Conservation (phyloP, 2,329 filamentous ascomycete genomes). For the Cytospora piceae region DNA sequence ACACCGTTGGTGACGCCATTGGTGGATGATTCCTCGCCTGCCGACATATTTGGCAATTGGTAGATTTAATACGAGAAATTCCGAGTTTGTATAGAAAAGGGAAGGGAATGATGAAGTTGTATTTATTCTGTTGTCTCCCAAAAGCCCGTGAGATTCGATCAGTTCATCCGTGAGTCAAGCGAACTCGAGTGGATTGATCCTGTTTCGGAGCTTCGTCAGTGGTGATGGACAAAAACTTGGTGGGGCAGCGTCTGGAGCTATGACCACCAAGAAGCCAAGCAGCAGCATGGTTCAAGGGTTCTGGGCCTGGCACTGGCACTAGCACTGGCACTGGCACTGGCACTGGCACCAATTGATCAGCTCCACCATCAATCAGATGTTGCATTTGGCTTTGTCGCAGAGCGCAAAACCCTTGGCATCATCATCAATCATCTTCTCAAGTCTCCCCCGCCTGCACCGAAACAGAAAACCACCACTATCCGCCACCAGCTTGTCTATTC, state of each 20-base stretch:
- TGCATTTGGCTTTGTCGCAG: no score
- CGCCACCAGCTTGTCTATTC: neutral
- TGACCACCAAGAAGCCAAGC: neutral
- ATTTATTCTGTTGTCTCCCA: neutral
- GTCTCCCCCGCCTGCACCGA: neutral
- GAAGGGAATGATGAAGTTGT: neutral
- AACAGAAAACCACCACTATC: neutral
- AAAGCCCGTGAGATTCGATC: neutral
- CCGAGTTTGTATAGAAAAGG: neutral
- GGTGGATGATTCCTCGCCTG: constrained; percentile 9
- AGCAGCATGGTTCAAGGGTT: neutral
- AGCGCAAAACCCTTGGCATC: constrained; percentile 1
- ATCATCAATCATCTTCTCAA: neutral
- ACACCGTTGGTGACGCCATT: constrained; percentile 31
- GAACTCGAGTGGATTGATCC: neutral
- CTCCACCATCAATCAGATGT: no score
- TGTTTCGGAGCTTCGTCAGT: neutral
- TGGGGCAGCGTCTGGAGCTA: constrained; percentile 10
- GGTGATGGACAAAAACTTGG: neutral
- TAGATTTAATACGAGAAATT: neutral
- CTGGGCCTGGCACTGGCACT: neutral
- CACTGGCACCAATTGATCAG: no score
- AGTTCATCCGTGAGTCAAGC: constrained; percentile 13
- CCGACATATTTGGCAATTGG: constrained; percentile 9
- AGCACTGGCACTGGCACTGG: no score